Conservation (phyloP, 2,329 filamentous ascomycete species). For the Ampelomyces quisqualis region DNA sequence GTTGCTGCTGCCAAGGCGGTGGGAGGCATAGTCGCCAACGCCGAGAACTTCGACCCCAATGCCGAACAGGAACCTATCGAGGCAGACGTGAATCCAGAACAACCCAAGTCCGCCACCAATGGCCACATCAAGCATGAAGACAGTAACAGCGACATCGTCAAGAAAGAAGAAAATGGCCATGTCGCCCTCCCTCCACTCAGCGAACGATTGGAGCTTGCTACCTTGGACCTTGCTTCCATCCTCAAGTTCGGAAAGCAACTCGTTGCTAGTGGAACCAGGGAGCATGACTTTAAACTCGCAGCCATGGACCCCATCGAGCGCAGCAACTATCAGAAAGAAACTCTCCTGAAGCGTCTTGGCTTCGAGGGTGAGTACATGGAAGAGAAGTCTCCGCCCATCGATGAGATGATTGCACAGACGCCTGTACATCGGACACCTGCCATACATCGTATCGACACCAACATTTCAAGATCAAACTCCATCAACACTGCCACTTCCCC, state of each 20-base stretch:
- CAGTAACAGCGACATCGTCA: slow-evolving; percentile 41
- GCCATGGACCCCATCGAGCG: slow-evolving; percentile 78
- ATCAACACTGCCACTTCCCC: slow-evolving; percentile 52
- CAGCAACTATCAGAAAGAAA: slow-evolving; percentile 86
- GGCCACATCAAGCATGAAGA: slow-evolving; percentile 61
- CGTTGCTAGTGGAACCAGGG: slow-evolving; percentile 75
- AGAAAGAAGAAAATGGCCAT: slow-evolving; percentile 56
- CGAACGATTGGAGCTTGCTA: slow-evolving; percentile 69
- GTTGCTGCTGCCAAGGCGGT: slow-evolving; percentile 92
- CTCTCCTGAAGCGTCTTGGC: slow-evolving; percentile 76
- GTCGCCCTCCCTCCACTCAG: slow-evolving; percentile 47
- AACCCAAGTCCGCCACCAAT: slow-evolving; percentile 41
- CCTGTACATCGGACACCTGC: slow-evolving; percentile 40
- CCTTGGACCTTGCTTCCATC: slow-evolving; percentile 75
- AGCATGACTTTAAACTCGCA: slow-evolving; percentile 81
- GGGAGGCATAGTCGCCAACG: slow-evolving; percentile 89
- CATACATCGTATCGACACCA: slow-evolving; percentile 55
- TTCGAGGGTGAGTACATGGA: slow-evolving; percentile 81
- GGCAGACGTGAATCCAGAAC: slow-evolving; percentile 46
- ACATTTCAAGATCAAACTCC: slow-evolving; percentile 49
- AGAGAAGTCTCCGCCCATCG: slow-evolving; percentile 71
- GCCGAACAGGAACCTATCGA: slow-evolving; percentile 67
- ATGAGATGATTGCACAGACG: slow-evolving; percentile 55
- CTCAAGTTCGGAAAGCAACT: slow-evolving; percentile 82
- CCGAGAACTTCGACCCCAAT: slow-evolving; percentile 85